phyloP scores from a whole-genome alignment of 768 basidiomycete genomes.

The Leccinum rimulosum region DNA sequence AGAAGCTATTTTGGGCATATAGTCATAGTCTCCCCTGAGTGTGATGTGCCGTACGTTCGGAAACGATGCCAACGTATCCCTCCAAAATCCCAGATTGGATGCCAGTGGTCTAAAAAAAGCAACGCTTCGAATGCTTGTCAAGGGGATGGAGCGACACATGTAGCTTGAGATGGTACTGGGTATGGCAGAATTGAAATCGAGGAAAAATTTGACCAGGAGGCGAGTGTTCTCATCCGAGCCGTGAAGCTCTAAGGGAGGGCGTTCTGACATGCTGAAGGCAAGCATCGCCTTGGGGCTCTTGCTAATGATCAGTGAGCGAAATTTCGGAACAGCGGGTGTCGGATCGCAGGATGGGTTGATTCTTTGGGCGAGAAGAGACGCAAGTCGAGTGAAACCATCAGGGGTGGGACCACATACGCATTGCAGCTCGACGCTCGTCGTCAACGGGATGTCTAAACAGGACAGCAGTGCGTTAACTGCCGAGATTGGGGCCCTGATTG shows the following conservation, averaged over 20 bases:
- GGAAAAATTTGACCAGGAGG: not conserved
- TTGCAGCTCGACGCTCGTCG: not conserved
- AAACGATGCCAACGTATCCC: too few species aligned
- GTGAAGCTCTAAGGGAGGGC: too few species aligned
- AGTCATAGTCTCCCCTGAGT: too few species aligned
- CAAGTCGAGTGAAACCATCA: not conserved
- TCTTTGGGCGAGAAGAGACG: not conserved
- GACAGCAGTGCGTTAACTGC: constrained; percentile 4
- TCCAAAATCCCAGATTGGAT: too few species aligned
- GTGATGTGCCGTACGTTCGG: too few species aligned
- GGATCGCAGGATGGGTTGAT: not conserved
- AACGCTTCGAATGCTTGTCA: too few species aligned
- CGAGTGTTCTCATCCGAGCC: constrained; percentile 2
- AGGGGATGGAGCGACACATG: too few species aligned
- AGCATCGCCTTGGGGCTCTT: too few species aligned
- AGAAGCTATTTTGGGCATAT: too few species aligned
- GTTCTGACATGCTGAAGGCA: not conserved
- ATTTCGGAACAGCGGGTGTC: not conserved
- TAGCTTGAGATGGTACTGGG: not conserved
- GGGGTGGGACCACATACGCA: not conserved
- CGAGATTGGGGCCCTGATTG: not conserved
- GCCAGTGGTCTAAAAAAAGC: too few species aligned
- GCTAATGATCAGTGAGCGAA: not conserved
- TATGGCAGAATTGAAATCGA: not conserved
- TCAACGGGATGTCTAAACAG: not conserved